phyloP scores from a whole-genome alignment of 768 basidiomycete genomes.

The Kwoniella sp. region DNA sequence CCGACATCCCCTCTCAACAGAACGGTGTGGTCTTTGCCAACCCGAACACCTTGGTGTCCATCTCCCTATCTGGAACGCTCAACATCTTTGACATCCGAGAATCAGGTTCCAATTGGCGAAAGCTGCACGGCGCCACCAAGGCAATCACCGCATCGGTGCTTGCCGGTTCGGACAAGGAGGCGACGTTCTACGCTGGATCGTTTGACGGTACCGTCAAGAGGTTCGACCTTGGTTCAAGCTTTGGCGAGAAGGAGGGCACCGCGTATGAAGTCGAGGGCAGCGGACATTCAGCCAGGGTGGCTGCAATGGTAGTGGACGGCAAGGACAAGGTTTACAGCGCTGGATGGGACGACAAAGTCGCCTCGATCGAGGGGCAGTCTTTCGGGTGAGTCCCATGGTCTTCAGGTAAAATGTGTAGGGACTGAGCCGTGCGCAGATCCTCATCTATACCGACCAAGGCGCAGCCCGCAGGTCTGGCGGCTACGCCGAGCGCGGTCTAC shows the following conservation, averaged over 20 bases:
- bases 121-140: conserved; percentile 69
- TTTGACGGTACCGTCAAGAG: conserved; percentile 55
- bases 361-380: conserved; percentile 23
- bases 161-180: conserved; percentile 20
- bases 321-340: conserved; percentile 62
- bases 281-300: conserved; percentile 68
- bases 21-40: conserved; percentile 77
- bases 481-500: conserved; percentile 31
- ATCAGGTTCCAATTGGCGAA: conserved; percentile 56
- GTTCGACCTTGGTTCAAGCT: conserved; percentile 50
- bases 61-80: conserved; percentile 76
- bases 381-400: conserved; percentile 27
- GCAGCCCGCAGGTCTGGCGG: conserved; percentile 44
- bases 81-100: conserved; percentile 74
- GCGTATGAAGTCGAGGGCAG: conserved; percentile 56
- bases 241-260: conserved; percentile 49
- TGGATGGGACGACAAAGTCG: conserved; percentile 68
- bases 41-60: conserved; percentile 66
- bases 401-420: background rate
- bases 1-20: conserved; percentile 75
- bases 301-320: conserved; percentile 57
- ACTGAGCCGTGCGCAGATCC: conserved; percentile 20
- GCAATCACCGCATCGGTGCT: conserved; percentile 60
- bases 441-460: conserved; percentile 34
- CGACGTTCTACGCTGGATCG: conserved; percentile 75